A percentile compares a stretch with the other conserved stretches of the same genome.
Conservation (phyloP, 2,329 filamentous ascomycete genomes). For the Trichophaea hybrida region DNA sequence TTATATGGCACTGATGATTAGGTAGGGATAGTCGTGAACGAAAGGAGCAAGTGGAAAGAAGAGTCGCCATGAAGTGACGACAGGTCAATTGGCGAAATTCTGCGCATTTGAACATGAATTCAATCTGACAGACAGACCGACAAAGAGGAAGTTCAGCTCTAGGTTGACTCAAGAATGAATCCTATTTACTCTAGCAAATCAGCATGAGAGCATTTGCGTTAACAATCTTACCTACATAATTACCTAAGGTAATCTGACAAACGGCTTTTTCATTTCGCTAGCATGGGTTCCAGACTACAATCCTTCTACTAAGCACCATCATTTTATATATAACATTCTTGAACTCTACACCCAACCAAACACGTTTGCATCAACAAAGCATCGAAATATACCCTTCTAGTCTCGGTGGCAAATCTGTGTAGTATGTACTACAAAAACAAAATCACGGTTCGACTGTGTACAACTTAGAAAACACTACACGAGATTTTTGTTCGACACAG, state of each 20-base stretch:
- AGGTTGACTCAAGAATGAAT: background rate
- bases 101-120: background rate
- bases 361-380: too few relatives aligned
- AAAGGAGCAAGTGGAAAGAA: slow-evolving; percentile 5
- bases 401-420: too few relatives aligned
- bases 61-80: slow-evolving; percentile 4
- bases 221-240: too few relatives aligned
- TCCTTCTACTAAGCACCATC: background rate
- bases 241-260: too few relatives aligned
- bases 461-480: too few relatives aligned
- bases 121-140: background rate
- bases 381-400: too few relatives aligned
- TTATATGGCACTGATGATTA: background rate
- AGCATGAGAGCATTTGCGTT: background rate
- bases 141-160: background rate
- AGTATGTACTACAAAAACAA: too few relatives aligned
- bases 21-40: slow-evolving; percentile 6
- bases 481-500: too few relatives aligned
- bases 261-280: too few relatives aligned
- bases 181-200: background rate
- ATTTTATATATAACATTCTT: background rate
- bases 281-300: background rate
- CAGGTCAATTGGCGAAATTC: background rate
- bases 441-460: too few relatives aligned
- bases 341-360: background rate